Evolutionary conservation across 1,139 yeast genomes (phyloP), one percentile per base, ranked within the genome.

Genomic region (Pichia cactophila): DNA sequence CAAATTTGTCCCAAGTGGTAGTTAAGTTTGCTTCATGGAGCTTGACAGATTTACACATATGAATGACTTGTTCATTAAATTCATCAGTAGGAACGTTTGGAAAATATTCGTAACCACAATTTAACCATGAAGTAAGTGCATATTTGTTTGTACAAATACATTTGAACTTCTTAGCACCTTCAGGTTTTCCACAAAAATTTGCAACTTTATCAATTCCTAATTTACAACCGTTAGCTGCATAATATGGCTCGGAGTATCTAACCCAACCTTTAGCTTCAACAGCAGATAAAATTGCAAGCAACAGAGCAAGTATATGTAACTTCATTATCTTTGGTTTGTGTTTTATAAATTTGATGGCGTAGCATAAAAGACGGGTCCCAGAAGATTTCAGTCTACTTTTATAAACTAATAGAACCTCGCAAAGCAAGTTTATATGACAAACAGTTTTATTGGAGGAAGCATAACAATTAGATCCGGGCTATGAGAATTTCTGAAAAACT

Each of bases 211-310:
- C 65, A 40, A 72, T 42, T 11, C 64, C 60, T 0, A 56, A 47
- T 20, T 60, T 54, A 61, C 78, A 73, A 2, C 68, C 69, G 44
- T 49, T 45, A 10, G 62, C 64, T 2, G 43, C 44, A 42, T 47
- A 59, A 11, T 60, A 58, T 1, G 38, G 47, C 2, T 58, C 46
- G 3, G 54, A 39, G 31, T 56, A 59, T 2, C 33, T 17, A 14
- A 36, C 42, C 59, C 59, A 58, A 11, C 26, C 12, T 5, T 16
- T 26, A 3, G 48, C 47, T 37, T 23, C 6, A 33, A 23, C 35
- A 39, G 26, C 10, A 16, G 33, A n/a, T 29, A 31, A 26, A 39
- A 37, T 9, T 4, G 39, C 26, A 38, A 33, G 20, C n/a, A 37
- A 12, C 16, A 8, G 36, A 10, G 16, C 39, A 10, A 44, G 2